These are phyloP conservation scores for Carpinus viminea DNA, from an alignment of 306 rosid genomes.

Conservation along the genomic window DNA sequence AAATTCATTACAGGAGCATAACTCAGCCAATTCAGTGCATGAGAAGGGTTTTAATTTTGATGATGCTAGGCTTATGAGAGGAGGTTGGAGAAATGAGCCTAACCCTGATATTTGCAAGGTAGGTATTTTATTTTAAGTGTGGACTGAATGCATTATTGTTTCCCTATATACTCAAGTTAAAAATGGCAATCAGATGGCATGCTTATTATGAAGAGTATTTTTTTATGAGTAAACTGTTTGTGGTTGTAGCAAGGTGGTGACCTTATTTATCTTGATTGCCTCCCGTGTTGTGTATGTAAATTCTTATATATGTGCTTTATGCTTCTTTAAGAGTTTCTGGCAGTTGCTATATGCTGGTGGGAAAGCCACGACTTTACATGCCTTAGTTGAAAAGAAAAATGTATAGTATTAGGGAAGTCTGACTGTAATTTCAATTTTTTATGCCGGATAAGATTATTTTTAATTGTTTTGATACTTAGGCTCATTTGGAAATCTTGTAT, in stretches of 20 bases:
- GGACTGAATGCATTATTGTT: slow-evolving; percentile 9
- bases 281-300: neutral
- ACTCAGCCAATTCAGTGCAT: slow-evolving; percentile 50
- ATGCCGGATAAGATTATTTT: neutral
- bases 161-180: slow-evolving; percentile 8
- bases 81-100: slow-evolving; percentile 98
- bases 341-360: neutral
- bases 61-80: slow-evolving; percentile 83
- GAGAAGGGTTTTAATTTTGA: slow-evolving; percentile 93
- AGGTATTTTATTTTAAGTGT: slow-evolving; percentile 25
- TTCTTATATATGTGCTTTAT: neutral
- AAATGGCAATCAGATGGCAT: neutral
- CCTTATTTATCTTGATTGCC: neutral
- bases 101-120: slow-evolving; percentile 91
- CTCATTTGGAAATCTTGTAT: no score
- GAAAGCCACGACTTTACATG: neutral
- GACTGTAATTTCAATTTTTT: neutral
- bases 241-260: neutral
- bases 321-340: slow-evolving; percentile 4
- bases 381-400: neutral
- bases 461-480: neutral
- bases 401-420: no score
- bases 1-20: slow-evolving; percentile 50
- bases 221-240: neutral
- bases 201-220: neutral